Evolutionary conservation across 2,329 filamentous ascomycete species (phyloP).

Genomic region (Didymella exigua): DNA sequence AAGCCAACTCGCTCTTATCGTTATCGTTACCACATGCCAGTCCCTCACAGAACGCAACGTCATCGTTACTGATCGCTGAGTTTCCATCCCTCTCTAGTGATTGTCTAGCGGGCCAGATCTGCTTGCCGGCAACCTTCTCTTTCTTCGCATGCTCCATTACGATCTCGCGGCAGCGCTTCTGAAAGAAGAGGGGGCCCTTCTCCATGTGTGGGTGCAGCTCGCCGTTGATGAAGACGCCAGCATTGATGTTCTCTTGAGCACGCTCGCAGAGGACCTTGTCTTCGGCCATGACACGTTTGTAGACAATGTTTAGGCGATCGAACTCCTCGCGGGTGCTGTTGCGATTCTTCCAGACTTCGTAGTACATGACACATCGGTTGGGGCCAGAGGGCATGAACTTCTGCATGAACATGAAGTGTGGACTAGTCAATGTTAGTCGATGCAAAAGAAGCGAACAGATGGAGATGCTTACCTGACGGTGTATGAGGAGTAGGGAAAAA

Average conservation of each 20-base stretch:
- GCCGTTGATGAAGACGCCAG: slow-evolving; percentile 66
- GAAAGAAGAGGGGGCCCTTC: slow-evolving; percentile 64
- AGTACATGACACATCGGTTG: slow-evolving; percentile 61
- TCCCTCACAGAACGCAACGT: slow-evolving; percentile 37
- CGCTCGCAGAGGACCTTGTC: slow-evolving; percentile 67
- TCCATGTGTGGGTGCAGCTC: slow-evolving; percentile 67
- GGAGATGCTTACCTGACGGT: slow-evolving; percentile 34
- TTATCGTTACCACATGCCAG: slow-evolving; percentile 34
- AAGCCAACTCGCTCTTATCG: slow-evolving; percentile 36
- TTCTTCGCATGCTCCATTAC: slow-evolving; percentile 56
- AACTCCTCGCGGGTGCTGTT: slow-evolving; percentile 65
- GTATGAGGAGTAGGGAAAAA: slow-evolving; percentile 41
- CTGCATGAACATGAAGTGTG: slow-evolving; percentile 67
- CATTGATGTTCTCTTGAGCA: slow-evolving; percentile 66
- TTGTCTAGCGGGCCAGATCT: slow-evolving; percentile 61
- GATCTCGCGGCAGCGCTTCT: slow-evolving; percentile 57
- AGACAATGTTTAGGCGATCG: slow-evolving; percentile 62
- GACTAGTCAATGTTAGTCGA: slow-evolving; percentile 20
- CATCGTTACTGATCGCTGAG: slow-evolving; percentile 29
- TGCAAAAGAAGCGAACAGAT: neutral
- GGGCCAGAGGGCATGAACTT: slow-evolving; percentile 64
- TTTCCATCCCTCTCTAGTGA: slow-evolving; percentile 27
- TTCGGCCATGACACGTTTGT: slow-evolving; percentile 68
- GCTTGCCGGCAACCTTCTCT: slow-evolving; percentile 53
- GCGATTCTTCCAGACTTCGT: slow-evolving; percentile 68